Conservation (phyloP, 768 basidiomycete genomes). For the Psilocybe cubensis region DNA sequence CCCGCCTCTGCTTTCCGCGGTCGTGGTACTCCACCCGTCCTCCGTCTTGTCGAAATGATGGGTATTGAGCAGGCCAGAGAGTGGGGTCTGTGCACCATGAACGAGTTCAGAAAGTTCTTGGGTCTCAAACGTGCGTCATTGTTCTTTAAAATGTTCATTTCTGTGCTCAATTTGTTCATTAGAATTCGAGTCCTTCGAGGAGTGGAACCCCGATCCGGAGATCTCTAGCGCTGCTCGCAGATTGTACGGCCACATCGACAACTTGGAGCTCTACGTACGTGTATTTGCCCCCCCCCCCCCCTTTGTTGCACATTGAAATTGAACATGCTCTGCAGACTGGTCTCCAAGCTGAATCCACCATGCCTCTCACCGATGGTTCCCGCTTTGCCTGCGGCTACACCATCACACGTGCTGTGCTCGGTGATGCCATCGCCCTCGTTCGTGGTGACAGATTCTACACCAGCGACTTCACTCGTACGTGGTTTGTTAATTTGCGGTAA, state of each 20-base stretch:
- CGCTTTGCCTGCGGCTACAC: conserved; percentile 34
- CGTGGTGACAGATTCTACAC: conserved; percentile 11
- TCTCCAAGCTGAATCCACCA: conserved; percentile 35
- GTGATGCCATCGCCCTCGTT: conserved; percentile 11
- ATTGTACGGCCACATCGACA: conserved; percentile 36
- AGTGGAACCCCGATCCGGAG: conserved; percentile 47
- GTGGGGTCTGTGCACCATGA: conserved; percentile 63
- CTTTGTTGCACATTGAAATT: too few relatives aligned
- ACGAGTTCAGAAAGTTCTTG: conserved; percentile 56
- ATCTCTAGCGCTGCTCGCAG: conserved; percentile 29
- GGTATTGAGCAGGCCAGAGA: conserved; percentile 54
- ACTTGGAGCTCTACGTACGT: conserved; percentile 37
- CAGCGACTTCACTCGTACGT: conserved; percentile 10
- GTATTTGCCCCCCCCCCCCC: not conserved
- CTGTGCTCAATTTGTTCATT: not conserved
- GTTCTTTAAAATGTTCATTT: not conserved
- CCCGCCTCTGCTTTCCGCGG: conserved; percentile 31
- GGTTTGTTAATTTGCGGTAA: not conserved
- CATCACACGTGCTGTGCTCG: conserved; percentile 12
- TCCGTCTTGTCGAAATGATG: conserved; percentile 58
- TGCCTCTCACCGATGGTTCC: conserved; percentile 31
- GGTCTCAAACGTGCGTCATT: conserved; percentile 43
- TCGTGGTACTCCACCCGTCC: conserved; percentile 46
- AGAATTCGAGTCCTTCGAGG: conserved; percentile 51
- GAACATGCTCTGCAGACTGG: conserved; percentile 30